Percentiles rank a stretch among this genome's conserved stretches.
Conservation (phyloP, 805 yeast genomes). For the Wickerhamomyces hampshirensis region DNA sequence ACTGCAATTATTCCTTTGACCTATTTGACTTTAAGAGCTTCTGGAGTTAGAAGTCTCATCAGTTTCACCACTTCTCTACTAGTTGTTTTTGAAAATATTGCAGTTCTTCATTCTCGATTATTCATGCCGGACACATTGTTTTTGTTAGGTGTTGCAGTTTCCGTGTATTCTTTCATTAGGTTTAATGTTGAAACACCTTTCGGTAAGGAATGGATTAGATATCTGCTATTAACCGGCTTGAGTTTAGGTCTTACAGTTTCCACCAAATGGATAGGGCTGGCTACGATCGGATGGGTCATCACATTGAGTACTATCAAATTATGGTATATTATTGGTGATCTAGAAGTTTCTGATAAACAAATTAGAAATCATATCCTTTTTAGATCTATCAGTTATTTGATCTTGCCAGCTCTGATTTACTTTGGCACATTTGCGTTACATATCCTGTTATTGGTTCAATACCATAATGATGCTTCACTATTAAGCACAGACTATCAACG, state of each 20-base stretch:
- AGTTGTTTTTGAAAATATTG: slow-evolving; percentile 56
- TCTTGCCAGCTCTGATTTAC: slow-evolving; percentile 58
- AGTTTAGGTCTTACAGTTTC: slow-evolving; percentile 53
- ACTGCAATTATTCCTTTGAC: slow-evolving; percentile 46
- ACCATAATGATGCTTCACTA: slow-evolving; percentile 54
- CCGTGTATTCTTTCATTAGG: slow-evolving; percentile 47
- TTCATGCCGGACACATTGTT: slow-evolving; percentile 42
- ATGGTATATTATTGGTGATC: slow-evolving; percentile 72
- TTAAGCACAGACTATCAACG: slow-evolving; percentile 68
- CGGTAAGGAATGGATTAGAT: slow-evolving; percentile 46
- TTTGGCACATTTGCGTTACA: slow-evolving; percentile 53
- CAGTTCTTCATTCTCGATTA: slow-evolving; percentile 53
- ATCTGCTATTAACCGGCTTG: slow-evolving; percentile 42
- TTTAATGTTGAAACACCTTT: slow-evolving; percentile 43
- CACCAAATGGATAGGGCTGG: slow-evolving; percentile 67
- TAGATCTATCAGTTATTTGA: slow-evolving; percentile 39
- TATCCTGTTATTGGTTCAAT: slow-evolving; percentile 38
- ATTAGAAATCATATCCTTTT: slow-evolving; percentile 37
- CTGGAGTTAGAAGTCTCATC: slow-evolving; percentile 47
- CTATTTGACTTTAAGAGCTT: slow-evolving; percentile 49
- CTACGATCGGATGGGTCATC: slow-evolving; percentile 64
- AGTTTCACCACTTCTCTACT: slow-evolving; percentile 48
- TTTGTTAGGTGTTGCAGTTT: slow-evolving; percentile 40
- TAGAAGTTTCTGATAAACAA: slow-evolving; percentile 35
- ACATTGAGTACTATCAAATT: slow-evolving; percentile 37